Conservation (phyloP, 2,329 filamentous ascomycete genomes). For the Aspergillus cejpii region DNA sequence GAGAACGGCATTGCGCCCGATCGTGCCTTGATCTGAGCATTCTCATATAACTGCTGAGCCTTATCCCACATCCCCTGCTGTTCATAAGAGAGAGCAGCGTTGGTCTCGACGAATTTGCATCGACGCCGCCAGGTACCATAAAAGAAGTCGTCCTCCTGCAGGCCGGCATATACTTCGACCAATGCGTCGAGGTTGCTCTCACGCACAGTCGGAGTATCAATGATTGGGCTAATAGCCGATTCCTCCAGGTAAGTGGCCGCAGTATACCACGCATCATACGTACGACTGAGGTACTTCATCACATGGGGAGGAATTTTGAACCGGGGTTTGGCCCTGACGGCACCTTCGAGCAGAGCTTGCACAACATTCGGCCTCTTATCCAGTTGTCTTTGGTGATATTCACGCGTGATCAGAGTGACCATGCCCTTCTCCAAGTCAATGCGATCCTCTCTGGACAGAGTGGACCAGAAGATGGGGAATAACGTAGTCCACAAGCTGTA, state of each 20-base stretch:
- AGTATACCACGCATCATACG: constrained; percentile 97
- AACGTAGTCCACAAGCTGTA: constrained; percentile 85
- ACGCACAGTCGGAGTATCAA: constrained; percentile 74
- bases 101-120: constrained; percentile 95
- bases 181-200: constrained; percentile 95
- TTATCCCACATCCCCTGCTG: constrained; percentile 99
- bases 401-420: constrained; percentile 84
- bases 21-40: constrained; percentile 91
- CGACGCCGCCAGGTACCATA: constrained; percentile 94
- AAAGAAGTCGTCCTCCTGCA: constrained; percentile 95
- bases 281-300: constrained; percentile 88
- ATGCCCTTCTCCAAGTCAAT: constrained; percentile 84
- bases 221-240: constrained; percentile 71
- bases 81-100: constrained; percentile 93
- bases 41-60: constrained; percentile 92
- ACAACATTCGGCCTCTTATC: constrained; percentile 95
- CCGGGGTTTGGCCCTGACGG: constrained; percentile 73
- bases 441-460: constrained; percentile 78
- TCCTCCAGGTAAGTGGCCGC: constrained; percentile 85
- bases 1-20: constrained; percentile 96
- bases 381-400: constrained; percentile 89
- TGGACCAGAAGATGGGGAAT: constrained; percentile 92
- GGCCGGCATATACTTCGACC: constrained; percentile 80
- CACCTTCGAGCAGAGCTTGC: constrained; percentile 81
- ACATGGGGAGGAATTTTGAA: constrained; percentile 94